phyloP scores from a whole-genome alignment of 2,329 filamentous ascomycete genomes.

The Beauveria brongniartii region DNA sequence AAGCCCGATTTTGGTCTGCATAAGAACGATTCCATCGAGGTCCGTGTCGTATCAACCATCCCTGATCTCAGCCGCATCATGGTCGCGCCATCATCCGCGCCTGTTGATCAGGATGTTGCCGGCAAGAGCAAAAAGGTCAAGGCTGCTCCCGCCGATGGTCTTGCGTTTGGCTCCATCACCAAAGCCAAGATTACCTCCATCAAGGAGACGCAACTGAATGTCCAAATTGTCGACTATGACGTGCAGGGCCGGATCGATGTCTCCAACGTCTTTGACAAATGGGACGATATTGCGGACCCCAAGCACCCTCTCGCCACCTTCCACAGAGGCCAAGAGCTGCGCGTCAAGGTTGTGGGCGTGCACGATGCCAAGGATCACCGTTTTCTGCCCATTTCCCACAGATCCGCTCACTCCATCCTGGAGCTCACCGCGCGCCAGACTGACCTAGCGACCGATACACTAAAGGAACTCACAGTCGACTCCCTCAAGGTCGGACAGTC shows the following conservation, averaged over 20 bases:
- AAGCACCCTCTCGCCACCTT: conserved; percentile 73
- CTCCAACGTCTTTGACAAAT: conserved; percentile 81
- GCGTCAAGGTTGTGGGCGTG: conserved; percentile 73
- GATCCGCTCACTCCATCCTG: conserved; percentile 71
- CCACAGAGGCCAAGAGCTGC: conserved; percentile 59
- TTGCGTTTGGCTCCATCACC: conserved; percentile 62
- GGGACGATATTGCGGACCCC: conserved; percentile 76
- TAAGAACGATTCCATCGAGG: conserved; percentile 66
- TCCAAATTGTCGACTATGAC: conserved; percentile 63
- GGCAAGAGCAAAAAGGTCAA: conserved; percentile 29
- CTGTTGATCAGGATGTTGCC: conserved; percentile 34
- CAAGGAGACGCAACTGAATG: conserved; percentile 88
- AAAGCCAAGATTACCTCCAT: conserved; percentile 76
- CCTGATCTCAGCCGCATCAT: conserved; percentile 60
- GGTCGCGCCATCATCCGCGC: conserved; percentile 41
- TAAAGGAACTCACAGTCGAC: conserved; percentile 56
- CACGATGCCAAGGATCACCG: conserved; percentile 86
- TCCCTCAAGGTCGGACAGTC: conserved; percentile 64
- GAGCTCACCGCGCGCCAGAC: conserved; percentile 79
- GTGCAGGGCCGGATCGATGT: conserved; percentile 89
- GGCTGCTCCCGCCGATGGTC: conserved; percentile 52
- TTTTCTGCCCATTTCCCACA: conserved; percentile 85
- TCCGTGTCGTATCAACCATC: conserved; percentile 67
- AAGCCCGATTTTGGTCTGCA: conserved; percentile 71
- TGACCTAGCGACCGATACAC: conserved; percentile 41